Evolutionary conservation across 2,329 filamentous ascomycete species (phyloP).

Genomic region (Fusarium nodosum): DNA sequence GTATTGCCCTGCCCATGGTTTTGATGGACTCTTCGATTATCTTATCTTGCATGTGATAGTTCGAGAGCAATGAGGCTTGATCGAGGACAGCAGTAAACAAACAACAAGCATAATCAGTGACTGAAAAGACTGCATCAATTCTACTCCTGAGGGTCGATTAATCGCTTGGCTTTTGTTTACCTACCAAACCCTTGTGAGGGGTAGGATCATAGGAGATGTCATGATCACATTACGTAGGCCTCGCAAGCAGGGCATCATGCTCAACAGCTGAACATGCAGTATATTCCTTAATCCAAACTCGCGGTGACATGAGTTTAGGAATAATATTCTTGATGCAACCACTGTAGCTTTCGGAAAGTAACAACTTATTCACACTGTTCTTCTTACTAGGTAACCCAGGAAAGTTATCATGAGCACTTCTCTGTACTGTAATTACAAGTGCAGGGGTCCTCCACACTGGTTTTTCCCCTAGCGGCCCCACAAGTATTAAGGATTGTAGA

Average conservation of each 20-base stretch:
- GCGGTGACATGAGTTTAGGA: too few species aligned
- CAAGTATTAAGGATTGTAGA: conserved; percentile 18
- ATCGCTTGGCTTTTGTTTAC: neutral
- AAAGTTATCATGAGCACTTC: conserved; percentile 10
- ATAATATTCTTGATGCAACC: neutral
- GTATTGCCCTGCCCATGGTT: neutral
- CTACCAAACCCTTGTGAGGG: too few species aligned
- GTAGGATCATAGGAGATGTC: neutral
- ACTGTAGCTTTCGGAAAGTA: neutral
- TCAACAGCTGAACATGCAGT: neutral
- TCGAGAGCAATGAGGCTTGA: neutral
- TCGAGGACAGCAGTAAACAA: neutral
- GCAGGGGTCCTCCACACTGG: conserved; percentile 35
- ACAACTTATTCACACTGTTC: neutral
- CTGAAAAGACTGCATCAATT: too few species aligned
- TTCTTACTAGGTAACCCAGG: neutral
- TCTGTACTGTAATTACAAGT: neutral
- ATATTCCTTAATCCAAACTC: neutral
- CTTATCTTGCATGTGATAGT: neutral
- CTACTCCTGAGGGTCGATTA: neutral
- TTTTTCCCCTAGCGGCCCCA: conserved; percentile 28
- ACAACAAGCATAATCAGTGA: neutral
- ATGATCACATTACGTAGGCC: conserved; percentile 1
- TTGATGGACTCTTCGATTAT: neutral
- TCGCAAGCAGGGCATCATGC: neutral